Percentiles rank a stretch among this genome's conserved stretches.
Evolutionary conservation across 169 alveolate species (phyloP).

Genomic region (Plasmodium cynomolgi): DNA sequence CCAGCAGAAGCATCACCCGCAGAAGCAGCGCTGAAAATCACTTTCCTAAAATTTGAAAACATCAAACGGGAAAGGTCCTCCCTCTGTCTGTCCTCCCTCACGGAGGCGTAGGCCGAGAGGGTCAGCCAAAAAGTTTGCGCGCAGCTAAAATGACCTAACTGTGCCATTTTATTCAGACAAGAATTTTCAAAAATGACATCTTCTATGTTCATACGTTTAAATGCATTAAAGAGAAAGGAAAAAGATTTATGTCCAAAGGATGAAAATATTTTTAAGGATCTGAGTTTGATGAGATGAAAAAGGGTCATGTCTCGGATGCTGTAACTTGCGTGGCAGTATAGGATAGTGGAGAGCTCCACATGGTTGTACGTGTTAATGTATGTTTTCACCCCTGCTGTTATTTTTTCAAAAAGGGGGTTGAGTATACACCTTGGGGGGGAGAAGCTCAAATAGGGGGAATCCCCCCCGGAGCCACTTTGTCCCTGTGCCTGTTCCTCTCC

Average conservation of each 20-base stretch:
- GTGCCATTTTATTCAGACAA: constrained; percentile 7
- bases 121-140: neutral
- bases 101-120: constrained; percentile 17
- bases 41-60: neutral
- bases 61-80: neutral
- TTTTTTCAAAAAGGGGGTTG: neutral
- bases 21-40: neutral
- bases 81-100: neutral
- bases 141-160: neutral
- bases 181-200: constrained; percentile 43
- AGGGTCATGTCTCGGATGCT: constrained; percentile 1
- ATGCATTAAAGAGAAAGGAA: constrained; percentile 43
- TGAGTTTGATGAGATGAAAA: constrained; percentile 12
- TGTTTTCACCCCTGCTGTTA: neutral
- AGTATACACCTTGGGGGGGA: neutral
- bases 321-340: constrained; percentile 36
- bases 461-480: neutral
- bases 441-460: neutral
- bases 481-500: neutral
- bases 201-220: constrained; percentile 29
- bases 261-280: constrained; percentile 17
- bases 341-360: constrained; percentile 20
- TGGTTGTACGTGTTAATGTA: neutral
- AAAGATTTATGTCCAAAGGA: constrained; percentile 25
- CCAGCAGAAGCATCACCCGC: neutral